Evolutionary conservation across 2,329 filamentous ascomycete genomes (phyloP).

Genomic region (Arthroderma sp.): DNA sequence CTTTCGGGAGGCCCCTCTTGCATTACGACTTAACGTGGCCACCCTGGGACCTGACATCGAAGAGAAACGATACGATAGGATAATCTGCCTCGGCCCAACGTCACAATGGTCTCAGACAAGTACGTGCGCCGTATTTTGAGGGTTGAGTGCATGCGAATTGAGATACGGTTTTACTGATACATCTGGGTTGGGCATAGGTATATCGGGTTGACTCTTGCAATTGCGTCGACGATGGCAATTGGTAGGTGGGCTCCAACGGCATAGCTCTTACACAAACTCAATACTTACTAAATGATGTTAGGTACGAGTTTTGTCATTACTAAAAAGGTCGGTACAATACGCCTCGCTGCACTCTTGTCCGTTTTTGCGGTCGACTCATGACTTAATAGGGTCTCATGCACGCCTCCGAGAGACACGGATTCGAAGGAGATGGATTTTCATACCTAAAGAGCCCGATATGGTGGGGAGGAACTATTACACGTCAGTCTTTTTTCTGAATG

Average conservation of each 20-base stretch:
- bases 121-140: constrained; percentile 14
- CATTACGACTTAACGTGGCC: too few species aligned
- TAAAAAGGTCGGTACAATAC: constrained; percentile 64
- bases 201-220: constrained; percentile 34
- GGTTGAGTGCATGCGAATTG: constrained; percentile 14
- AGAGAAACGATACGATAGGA: neutral
- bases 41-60: too few species aligned
- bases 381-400: constrained; percentile 64
- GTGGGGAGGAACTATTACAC: constrained; percentile 88
- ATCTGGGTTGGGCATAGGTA: constrained; percentile 23
- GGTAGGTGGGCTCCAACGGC: constrained; percentile 17
- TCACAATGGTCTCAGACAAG: constrained; percentile 32
- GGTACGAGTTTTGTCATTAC: constrained; percentile 97
- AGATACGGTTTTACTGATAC: neutral
- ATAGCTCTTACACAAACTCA: neutral
- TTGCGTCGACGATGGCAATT: constrained; percentile 36
- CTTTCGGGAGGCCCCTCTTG: too few species aligned
- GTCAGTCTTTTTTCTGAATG: constrained; percentile 38
- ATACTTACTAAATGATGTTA: constrained; percentile 22
- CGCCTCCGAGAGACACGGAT: constrained; percentile 81
- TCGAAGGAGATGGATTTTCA: constrained; percentile 89
- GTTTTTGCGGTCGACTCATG: constrained; percentile 12
- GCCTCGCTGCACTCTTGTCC: constrained; percentile 2
- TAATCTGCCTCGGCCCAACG: neutral
- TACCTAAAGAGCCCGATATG: constrained; percentile 91